These are phyloP conservation scores for Aspergillus caelatus DNA, from an alignment of 2,329 filamentous ascomycete genomes.

Conservation along the genomic window DNA sequence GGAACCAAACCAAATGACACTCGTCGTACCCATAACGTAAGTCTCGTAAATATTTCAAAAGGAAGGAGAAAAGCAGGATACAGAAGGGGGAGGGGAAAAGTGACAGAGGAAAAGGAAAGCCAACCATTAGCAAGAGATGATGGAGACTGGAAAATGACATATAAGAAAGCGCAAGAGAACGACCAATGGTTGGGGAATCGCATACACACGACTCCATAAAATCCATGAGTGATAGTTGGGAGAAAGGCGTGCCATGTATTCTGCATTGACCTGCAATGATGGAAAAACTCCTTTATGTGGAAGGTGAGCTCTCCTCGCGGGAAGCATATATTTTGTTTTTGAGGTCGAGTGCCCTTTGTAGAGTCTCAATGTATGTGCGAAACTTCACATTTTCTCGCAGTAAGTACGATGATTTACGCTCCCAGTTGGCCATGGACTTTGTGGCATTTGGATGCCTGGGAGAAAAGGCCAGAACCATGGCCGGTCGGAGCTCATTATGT, in stretches of 20 bases:
- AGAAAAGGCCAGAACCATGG: slow-evolving; percentile 88
- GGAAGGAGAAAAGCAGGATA: slow-evolving; percentile 7
- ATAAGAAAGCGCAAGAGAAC: background rate
- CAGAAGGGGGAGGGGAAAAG: slow-evolving; percentile 1
- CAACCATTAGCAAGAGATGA: background rate
- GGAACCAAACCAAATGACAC: slow-evolving; percentile 12
- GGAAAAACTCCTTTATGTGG: background rate
- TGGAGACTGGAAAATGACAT: too few species aligned
- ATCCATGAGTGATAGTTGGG: background rate
- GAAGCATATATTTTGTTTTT: slow-evolving; percentile 69
- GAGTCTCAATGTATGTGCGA: slow-evolving; percentile 86
- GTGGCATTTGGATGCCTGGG: slow-evolving; percentile 77
- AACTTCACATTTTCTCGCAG: slow-evolving; percentile 96
- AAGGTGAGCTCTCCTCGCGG: slow-evolving; percentile 22
- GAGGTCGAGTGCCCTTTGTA: slow-evolving; percentile 69
- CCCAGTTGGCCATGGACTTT: slow-evolving; percentile 95
- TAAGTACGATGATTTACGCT: slow-evolving; percentile 90
- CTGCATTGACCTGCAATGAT: background rate
- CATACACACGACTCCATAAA: background rate
- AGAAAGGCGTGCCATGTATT: background rate
- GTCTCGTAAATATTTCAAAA: slow-evolving; percentile 23
- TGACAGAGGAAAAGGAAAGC: background rate
- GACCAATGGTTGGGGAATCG: background rate
- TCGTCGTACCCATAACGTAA: slow-evolving; percentile 34
- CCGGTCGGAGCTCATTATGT: slow-evolving; percentile 84